phyloP scores from a whole-genome alignment of 768 basidiomycete species.

The Boletus bicolor region DNA sequence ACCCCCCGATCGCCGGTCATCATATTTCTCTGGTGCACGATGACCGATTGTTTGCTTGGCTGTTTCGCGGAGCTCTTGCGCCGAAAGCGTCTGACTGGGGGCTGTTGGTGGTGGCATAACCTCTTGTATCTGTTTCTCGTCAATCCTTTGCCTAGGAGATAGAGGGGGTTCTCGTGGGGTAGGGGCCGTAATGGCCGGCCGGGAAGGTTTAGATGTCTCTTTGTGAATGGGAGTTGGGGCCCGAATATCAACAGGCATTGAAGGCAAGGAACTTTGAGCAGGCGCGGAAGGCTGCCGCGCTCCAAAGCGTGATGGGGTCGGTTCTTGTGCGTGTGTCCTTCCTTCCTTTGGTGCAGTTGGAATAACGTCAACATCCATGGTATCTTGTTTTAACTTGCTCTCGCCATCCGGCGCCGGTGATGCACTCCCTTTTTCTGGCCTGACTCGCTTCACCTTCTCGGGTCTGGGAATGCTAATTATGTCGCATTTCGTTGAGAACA shows the following conservation, averaged over 20 bases:
- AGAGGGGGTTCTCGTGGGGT: constrained; percentile 35
- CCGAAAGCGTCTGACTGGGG: constrained; percentile 75
- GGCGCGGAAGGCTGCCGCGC: constrained; percentile 13
- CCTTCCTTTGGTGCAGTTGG: constrained; percentile 26
- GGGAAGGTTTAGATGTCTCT: constrained; percentile 20
- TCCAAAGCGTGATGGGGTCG: constrained; percentile 19
- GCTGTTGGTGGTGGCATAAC: constrained; percentile 76
- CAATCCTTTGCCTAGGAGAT: constrained; percentile 40
- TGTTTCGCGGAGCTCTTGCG: constrained; percentile 77
- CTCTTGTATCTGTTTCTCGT: constrained; percentile 39
- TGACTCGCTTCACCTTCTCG: constrained; percentile 69
- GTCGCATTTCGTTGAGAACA: constrained; percentile 7
- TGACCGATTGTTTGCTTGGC: constrained; percentile 62
- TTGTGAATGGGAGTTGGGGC: constrained; percentile 12
- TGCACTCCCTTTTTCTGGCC: constrained; percentile 36
- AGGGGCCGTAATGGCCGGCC: constrained; percentile 14
- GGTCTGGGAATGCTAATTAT: constrained; percentile 63
- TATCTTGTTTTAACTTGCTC: constrained; percentile 26
- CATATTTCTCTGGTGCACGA: constrained; percentile 36
- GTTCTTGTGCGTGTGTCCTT: constrained; percentile 23
- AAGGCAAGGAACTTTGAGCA: constrained; percentile 15
- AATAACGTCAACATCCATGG: constrained; percentile 36
- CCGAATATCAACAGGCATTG: constrained; percentile 17
- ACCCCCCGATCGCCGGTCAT: constrained; percentile 36
- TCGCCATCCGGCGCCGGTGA: constrained; percentile 35